Conservation (phyloP, 2,329 filamentous ascomycete genomes). For the Berkeleyomyces rouxiae region DNA sequence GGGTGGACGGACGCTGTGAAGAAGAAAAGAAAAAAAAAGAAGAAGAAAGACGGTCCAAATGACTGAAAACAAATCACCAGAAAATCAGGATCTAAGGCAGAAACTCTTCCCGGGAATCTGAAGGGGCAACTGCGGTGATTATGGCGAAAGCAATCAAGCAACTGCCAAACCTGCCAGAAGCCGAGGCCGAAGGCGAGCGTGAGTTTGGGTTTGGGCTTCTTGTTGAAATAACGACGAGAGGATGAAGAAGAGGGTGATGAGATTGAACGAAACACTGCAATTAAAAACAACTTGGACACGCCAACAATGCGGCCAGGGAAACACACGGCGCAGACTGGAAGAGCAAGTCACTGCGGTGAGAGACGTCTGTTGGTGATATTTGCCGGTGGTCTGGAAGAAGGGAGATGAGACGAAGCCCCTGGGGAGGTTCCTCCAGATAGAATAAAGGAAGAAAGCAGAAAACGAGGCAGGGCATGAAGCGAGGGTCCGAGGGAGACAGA, state of each 20-base stretch:
- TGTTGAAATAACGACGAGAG: not conserved
- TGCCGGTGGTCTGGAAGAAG: no score
- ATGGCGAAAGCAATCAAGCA: not conserved
- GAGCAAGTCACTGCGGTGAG: not conserved
- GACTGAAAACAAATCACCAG: not conserved
- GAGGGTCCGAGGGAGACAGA: no score
- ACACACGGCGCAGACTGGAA: slow-evolving; percentile 4
- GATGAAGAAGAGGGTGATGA: not conserved
- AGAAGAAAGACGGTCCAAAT: no score
- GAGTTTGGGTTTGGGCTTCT: not conserved
- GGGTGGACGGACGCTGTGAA: not conserved
- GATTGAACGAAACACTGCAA: not conserved
- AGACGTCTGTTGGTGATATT: no score
- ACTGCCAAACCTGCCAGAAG: not conserved
- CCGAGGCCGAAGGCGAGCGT: not conserved
- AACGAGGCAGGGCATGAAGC: no score
- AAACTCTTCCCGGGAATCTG: not conserved
- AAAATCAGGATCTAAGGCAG: not conserved
- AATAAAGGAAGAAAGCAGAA: no score
- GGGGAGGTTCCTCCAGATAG: no score
- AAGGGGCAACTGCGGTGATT: not conserved
- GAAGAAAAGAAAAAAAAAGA: not conserved
- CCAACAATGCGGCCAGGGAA: not conserved
- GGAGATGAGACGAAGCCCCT: no score
- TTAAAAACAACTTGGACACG: no score